phyloP scores from a whole-genome alignment of 176 grass and related monocot genomes.

The Juncus effusus region DNA sequence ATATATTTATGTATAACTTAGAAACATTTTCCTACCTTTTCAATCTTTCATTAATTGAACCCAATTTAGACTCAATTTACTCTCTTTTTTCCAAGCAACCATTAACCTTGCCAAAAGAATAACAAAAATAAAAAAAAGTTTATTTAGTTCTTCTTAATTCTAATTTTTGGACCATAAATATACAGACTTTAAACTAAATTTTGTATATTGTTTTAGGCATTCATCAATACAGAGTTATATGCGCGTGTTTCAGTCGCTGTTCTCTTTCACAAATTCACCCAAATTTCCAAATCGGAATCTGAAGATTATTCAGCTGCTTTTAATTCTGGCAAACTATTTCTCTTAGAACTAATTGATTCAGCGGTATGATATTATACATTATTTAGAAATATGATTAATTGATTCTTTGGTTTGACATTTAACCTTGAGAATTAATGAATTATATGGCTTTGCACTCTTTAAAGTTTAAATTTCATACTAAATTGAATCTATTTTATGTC shows the following conservation, averaged over 20 bases:
- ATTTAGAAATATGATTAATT: no score
- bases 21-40: no score
- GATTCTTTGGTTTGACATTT: no score
- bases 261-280: slow-evolving; percentile 62
- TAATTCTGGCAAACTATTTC: slow-evolving; percentile 70
- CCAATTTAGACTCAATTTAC: no score
- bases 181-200: slow-evolving; percentile 17
- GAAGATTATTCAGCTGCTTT: slow-evolving; percentile 44
- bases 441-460: no score
- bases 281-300: slow-evolving; percentile 35
- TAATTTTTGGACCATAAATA: background rate
- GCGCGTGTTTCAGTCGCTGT: slow-evolving; percentile 82
- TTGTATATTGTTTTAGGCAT: slow-evolving; percentile 47
- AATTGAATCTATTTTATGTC: background rate
- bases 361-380: slow-evolving; percentile 48
- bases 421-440: no score
- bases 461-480: slow-evolving; percentile 12
- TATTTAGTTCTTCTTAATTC: background rate
- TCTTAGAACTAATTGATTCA: slow-evolving; percentile 72
- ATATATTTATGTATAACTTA: no score
- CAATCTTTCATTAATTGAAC: no score
- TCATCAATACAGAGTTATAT: slow-evolving; percentile 94
- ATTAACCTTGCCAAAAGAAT: background rate
- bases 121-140: background rate
- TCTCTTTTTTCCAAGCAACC: no score